Percentiles rank a stretch among this genome's conserved stretches.
These are phyloP conservation scores for Fraxinus albicans DNA, from an alignment of 305 asterid species.

Conservation along the genomic window DNA sequence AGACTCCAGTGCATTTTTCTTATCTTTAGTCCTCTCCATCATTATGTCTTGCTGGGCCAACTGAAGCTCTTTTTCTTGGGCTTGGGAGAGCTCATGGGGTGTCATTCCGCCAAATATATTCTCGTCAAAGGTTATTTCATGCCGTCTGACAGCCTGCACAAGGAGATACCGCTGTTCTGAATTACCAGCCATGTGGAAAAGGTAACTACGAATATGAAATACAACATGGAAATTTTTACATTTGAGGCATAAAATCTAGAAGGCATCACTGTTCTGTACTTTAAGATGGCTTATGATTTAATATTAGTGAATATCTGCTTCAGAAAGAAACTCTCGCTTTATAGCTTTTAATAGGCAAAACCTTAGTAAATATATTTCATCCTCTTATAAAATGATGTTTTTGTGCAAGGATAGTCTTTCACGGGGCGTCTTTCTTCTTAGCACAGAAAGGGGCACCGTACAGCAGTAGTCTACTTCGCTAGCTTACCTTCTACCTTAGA, in stretches of 20 bases:
- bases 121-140: conserved; percentile 61
- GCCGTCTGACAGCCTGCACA: conserved; percentile 66
- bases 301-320: background rate
- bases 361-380: background rate
- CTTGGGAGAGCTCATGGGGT: conserved; percentile 54
- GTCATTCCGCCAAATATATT: conserved; percentile 63
- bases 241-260: background rate
- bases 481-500: background rate
- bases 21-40: conserved; percentile 92
- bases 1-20: conserved; percentile 90
- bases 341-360: background rate
- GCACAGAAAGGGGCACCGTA: background rate
- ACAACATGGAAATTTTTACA: background rate
- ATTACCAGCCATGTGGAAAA: conserved; percentile 14
- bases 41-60: conserved; percentile 70
- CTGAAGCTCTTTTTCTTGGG: conserved; percentile 65
- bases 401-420: background rate
- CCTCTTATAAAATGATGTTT: background rate
- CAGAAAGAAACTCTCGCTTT: background rate
- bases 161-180: conserved; percentile 11
- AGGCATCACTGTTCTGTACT: background rate
- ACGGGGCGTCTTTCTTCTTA: background rate
- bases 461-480: background rate
- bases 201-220: background rate
- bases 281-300: background rate